Base-by-base conservation (phyloP, 805 yeast genomes). In the Kuraishia floccosa region DNA sequence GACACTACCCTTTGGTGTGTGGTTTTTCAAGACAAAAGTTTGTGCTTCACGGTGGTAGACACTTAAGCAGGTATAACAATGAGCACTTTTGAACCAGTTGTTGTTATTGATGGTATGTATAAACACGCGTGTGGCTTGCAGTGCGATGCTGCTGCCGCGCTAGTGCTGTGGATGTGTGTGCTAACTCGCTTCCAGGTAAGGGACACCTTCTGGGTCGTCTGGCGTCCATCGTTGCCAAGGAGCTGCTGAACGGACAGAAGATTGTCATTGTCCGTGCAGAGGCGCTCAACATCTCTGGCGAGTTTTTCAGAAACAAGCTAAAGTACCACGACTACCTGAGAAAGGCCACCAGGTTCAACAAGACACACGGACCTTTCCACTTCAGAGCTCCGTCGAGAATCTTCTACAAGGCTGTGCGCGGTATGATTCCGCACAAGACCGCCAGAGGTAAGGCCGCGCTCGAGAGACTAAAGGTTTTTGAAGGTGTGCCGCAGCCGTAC, bases 311-410 rank as follows among this genome's bases (percentile, higher is more conserved):
- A 77, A 85, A 89, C 81, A 91, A 91, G 75, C 81, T 89, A 70
- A 91, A 91, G 83, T 91, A 86, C 91, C 96, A 87, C 71, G 99
- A 93, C 65, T 91, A 87, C 86, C 81, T 91, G 70, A 87, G 98
- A 80, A 91, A 91, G 80, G 83, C 93, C 57, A 87, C 98, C 63
- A 82, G 94, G 73, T 91, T 67, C 87, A 91, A 91, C 94, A 86
- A 86, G 75, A 80, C 76, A 59, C 81, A 86, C 67, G 99, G 98
- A 75, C 97, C 97, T 60, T 91, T 89, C 96, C 99, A 91, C 68
- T 91, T 91, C 95, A 91, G 97, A 73, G 99, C 99, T 45, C 99
- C 99, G 68, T 87, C 97, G 45, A 86, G 97, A 74, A 89, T 91
- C 71, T 86, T 91, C 72, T 87, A 87, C 93, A 91, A 91, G 82